Conservation (phyloP, 1,284 basidiomycete genomes). For the Leucoagaricus sp. region DNA sequence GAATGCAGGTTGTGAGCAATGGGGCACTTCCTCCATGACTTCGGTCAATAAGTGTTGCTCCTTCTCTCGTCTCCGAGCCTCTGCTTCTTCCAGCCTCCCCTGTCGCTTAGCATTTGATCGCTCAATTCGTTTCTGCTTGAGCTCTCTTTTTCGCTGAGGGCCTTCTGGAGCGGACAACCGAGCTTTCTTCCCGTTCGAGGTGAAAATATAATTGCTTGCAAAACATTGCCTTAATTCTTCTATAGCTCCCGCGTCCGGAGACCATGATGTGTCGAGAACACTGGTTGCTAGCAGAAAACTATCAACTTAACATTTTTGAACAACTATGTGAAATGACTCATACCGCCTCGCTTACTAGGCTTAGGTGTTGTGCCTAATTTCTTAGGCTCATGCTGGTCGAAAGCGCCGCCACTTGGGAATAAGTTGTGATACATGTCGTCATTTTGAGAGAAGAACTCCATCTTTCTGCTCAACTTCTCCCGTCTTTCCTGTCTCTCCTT, state of each 20-base stretch:
- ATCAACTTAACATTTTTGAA: too few relatives aligned
- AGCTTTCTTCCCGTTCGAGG: conserved; percentile 40
- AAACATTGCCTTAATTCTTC: conserved; percentile 3
- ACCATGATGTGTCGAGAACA: conserved; percentile 12
- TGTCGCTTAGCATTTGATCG: conserved; percentile 41
- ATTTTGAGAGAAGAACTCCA: neutral
- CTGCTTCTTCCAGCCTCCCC: conserved; percentile 36
- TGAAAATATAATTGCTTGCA: neutral
- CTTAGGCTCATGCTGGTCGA: neutral
- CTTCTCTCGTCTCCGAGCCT: conserved; percentile 38
- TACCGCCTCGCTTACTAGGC: conserved; percentile 24
- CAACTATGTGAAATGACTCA: neutral
- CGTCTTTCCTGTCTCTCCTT: conserved; percentile 37
- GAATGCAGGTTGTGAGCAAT: conserved; percentile 18
- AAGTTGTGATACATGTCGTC: neutral
- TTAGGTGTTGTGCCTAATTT: neutral
- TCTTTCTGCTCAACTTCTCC: conserved; percentile 26
- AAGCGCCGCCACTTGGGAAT: neutral
- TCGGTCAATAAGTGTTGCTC: conserved; percentile 42
- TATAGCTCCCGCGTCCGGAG: conserved; percentile 6
- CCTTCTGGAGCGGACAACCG: conserved; percentile 44
- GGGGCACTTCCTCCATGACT: conserved; percentile 36
- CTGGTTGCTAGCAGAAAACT: neutral
- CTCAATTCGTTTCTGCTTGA: conserved; percentile 37
- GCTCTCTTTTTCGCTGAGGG: conserved; percentile 39